Base-by-base conservation (phyloP, 257 asterid species). In the Forsythia suspensa region DNA sequence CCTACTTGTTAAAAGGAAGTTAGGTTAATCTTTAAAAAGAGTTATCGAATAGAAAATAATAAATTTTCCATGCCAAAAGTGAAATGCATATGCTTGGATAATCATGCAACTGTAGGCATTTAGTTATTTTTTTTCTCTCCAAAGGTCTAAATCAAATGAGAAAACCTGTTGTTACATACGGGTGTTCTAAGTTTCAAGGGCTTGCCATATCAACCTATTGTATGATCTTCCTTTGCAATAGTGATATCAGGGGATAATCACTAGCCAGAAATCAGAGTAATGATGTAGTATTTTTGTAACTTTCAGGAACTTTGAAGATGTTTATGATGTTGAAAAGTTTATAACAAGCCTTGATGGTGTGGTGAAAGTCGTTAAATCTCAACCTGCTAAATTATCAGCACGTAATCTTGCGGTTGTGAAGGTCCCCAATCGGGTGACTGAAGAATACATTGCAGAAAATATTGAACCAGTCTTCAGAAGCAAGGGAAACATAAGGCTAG, bases 351-450 rank as follows among this genome's bases (percentile, higher is more conserved):
- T 93, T 44, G 90, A 93, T 12, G 97, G 97, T 37, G 92, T 91
- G 67, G 92, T 91, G 77, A 90, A 92, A 85, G 94, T 96, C 41
- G 89, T 85, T 42, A 96, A 84, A 86, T 77, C 90, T 74, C 91
- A 77, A 76, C 97, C 96, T 36, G 21, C 88, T 38, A 79, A 81
- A 76, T 44, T 92, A 68, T 89, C 97, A 80, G 79, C 92, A 73
- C 90, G 89, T 57, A 87, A 88, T 78, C 82, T 92, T 71, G 93
- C 93, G 6, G 96, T 91, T 21, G 97, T 96, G 51, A 96, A 90
- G 87, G 94, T 96, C 81, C 98, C 98, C 52, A 96, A 89, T 79
- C 90, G 95, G 81, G 95, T 94, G 40, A 83, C 92, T 4, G 95
- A 94, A 85, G 97, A 83, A 16, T 77, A 88, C 75, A 88, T 96